Evolutionary conservation across 78 protist species (phyloP), one percentile per base, ranked within the genome.

Genomic region (Cavenderia fasciculata): DNA sequence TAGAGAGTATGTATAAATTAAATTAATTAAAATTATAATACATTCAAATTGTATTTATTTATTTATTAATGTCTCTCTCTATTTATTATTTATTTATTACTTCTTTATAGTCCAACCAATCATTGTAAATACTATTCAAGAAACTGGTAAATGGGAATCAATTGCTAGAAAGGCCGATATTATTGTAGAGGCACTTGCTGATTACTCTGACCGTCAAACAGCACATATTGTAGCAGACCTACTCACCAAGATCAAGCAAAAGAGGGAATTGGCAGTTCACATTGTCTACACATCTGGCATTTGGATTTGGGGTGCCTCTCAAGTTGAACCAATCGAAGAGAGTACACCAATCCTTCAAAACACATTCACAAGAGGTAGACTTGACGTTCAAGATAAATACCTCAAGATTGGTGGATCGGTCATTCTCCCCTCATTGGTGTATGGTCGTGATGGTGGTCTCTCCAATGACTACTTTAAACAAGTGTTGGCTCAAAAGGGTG

Each of bases 371-470:
- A 40, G 19, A 27, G 2, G 2, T 21, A 7, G 72, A 11, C 33
- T 63, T 16, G 72, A 31, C 1, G 51, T 63, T 2, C 51, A 47
- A 6, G 12, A 31, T 2, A 7, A 36, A 5, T 63, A 63, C 8
- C 18, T 40, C 10, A 27, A 2, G 8, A 3, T 63, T 7, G 72
- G 72, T 63, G 72, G 51, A 5, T 38, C 38, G 18, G 3, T 40
- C 29, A 63, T 63, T 21, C 25, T 63, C 21, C 72, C 72, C 2
- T 63, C 72, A 4, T 21, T 63, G 27, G 72, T 63, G 21, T 63
- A 63, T 34, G 72, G 72, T 40, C 51, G 72, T 19, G 21, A n/a
- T 38, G 72, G 72, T 19, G 72, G 51, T 10, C 72, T 38, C 72
- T 21, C 54, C 38, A n/a, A n/a, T 3, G 19, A 40, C 47, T 63